A percentile compares a stretch with the other conserved stretches of the same genome.
Evolutionary conservation across 129 eudicot genomes (phyloP).

Genomic region (Mikania micrantha): DNA sequence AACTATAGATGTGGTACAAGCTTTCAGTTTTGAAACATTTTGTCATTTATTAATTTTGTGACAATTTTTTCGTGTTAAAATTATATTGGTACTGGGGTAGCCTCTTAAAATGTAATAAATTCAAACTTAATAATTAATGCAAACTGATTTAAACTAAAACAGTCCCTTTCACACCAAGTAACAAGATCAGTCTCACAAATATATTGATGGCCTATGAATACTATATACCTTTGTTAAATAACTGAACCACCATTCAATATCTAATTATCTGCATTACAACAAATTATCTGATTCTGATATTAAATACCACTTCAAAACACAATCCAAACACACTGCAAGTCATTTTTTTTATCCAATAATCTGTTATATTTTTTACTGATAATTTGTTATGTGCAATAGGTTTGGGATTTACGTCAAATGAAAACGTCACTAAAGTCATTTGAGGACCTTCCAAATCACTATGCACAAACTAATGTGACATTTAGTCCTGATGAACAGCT

Average conservation of each 20-base stretch:
- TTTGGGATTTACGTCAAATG: slow-evolving; percentile 93
- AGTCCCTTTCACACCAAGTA: no score
- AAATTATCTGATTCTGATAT: not conserved
- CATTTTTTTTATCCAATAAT: not conserved
- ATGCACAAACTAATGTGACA: slow-evolving; percentile 77
- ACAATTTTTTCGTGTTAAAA: no score
- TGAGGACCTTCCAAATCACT: slow-evolving; percentile 87
- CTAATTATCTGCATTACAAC: slow-evolving; percentile 1
- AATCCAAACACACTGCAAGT: not conserved
- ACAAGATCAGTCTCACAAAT: no score
- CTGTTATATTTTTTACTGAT: not conserved
- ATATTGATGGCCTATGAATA: not conserved
- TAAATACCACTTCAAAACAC: not conserved
- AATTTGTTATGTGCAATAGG: slow-evolving; percentile 34
- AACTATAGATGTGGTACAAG: not conserved
- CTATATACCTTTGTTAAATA: not conserved
- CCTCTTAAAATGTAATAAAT: not conserved
- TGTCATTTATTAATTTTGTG: not conserved
- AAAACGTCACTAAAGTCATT: slow-evolving; percentile 57
- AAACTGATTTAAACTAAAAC: no score
- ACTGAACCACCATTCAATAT: not conserved
- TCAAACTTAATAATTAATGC: no score
- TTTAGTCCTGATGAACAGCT: slow-evolving; percentile 89
- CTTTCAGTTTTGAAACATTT: not conserved
- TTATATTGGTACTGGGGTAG: not conserved